Evolutionary conservation across 169 alveolate species (phyloP), one percentile per base, ranked within the genome.

Genomic region (Plasmodium berghei): DNA sequence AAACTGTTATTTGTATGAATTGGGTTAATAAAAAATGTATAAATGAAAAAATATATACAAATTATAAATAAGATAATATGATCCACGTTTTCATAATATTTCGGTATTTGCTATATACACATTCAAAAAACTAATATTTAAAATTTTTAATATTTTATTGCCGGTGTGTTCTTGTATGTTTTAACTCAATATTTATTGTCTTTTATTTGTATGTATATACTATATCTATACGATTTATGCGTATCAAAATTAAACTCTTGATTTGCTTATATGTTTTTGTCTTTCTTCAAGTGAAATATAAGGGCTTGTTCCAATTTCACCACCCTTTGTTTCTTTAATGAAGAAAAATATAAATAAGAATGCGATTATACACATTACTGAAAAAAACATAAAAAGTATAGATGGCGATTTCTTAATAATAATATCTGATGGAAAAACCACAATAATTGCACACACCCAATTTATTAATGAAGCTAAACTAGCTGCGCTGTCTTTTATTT

Each of bases 281-380:
- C 91, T 66, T 16, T 85, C 91, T 59, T 72, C 72, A 20, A 72
- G 12, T 5, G 86, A 46, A 20, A 85, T 59, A 42, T 85, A 85
- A 9, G 91, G 91, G 49, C 91, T 85, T 8, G 91, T 85, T 34
- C 96, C 96, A n/a, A 91, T 88, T 9, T 94, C 94, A 9, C 88
- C 72, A 6, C 97, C 97, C 52, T 92, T 95, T 0, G 98, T 95
- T 73, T 96, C 98, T 92, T 89, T 92, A 71, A 96, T 74, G 72
- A 94, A 95, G 26, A 94, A 18, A 42, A 72, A 5, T 22, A 94
- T 91, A 85, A 91, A 88, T 1, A 93, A 52, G 69, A 93, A 75
- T 9, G 94, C 72, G 16, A 96, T 5, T 9, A 94, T 71, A 5
- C 92, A 85, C 62, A 95, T 88, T 5, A 87, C 94, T 2, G 95